Evolutionary conservation across 148 eudicot species (phyloP).

Genomic region (Polygonum maritimum): DNA sequence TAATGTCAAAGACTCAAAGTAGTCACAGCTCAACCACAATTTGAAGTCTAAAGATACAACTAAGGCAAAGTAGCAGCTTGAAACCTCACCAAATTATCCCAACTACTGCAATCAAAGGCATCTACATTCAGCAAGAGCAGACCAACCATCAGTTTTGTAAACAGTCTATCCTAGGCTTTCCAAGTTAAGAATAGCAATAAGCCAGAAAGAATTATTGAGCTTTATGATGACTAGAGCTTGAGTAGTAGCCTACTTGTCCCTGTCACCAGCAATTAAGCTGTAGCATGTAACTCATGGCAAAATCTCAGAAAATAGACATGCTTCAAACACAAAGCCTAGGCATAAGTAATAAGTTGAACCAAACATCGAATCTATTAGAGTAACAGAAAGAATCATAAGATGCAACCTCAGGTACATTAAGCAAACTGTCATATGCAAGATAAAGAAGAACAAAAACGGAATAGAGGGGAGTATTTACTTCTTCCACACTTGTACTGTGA

Average conservation of each 20-base stretch:
- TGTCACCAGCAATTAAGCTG: background rate
- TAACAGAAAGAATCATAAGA: background rate
- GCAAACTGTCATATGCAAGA: background rate
- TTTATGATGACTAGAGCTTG: background rate
- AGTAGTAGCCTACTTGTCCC: background rate
- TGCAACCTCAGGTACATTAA: background rate
- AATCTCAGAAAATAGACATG: background rate
- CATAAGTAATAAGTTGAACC: background rate
- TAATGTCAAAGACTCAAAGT: background rate
- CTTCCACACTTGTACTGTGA: constrained; percentile 93
- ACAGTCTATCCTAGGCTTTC: background rate
- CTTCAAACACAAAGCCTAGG: background rate
- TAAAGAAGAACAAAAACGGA: background rate
- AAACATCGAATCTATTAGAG: background rate
- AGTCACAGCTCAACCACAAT: background rate
- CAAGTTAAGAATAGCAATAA: background rate
- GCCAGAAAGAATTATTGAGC: background rate
- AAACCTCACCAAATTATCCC: background rate
- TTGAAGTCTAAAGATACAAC: background rate
- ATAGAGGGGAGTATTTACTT: constrained; percentile 33
- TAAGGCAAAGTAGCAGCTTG: background rate
- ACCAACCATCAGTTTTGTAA: background rate
- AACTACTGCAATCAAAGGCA: background rate
- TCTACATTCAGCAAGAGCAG: background rate
- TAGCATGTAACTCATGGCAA: background rate